Conservation (phyloP, 1,284 basidiomycete species). For the Trichosporon sp. region DNA sequence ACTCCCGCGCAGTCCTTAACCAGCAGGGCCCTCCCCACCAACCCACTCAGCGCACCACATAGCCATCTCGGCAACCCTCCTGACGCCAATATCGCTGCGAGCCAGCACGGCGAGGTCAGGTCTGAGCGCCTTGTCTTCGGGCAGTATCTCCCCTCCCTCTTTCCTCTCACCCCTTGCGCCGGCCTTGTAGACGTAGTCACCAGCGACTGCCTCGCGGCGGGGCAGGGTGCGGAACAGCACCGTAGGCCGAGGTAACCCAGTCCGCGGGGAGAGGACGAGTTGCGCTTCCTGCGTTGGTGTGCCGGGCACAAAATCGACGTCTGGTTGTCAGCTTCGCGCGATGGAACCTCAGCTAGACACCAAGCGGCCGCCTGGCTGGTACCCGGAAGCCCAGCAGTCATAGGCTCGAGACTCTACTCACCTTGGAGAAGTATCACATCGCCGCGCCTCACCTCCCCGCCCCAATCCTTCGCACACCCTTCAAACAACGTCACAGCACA, state of each 20-base stretch:
- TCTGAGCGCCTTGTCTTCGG: constrained; percentile 19
- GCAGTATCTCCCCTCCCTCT: background rate
- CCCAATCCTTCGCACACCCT: constrained; percentile 31
- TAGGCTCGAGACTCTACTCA: too few species aligned
- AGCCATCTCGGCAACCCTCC: constrained; percentile 30
- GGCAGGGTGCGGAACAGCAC: constrained; percentile 41
- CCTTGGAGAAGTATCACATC: constrained; percentile 39
- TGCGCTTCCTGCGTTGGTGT: constrained; percentile 23
- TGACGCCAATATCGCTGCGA: constrained; percentile 34
- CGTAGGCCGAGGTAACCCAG: constrained; percentile 14
- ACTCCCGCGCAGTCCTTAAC: background rate
- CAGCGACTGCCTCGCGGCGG: constrained; percentile 16
- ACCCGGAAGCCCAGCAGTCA: too few species aligned
- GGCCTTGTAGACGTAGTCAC: constrained; percentile 27
- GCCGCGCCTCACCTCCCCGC: constrained; percentile 29
- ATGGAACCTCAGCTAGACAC: too few species aligned
- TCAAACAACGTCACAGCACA: constrained; percentile 38
- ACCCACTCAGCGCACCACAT: constrained; percentile 40
- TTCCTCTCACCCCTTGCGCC: background rate
- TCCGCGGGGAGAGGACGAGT: constrained; percentile 23
- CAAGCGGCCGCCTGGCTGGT: too few species aligned
- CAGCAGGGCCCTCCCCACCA: constrained; percentile 27
- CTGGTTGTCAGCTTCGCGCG: constrained; percentile 14
- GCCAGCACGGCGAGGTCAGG: constrained; percentile 35
- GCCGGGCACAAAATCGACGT: constrained; percentile 24